A percentile compares a stretch with the other conserved stretches of the same genome.
Conservation (phyloP, 495 filamentous ascomycete genomes). For the Penicillium lagena region DNA sequence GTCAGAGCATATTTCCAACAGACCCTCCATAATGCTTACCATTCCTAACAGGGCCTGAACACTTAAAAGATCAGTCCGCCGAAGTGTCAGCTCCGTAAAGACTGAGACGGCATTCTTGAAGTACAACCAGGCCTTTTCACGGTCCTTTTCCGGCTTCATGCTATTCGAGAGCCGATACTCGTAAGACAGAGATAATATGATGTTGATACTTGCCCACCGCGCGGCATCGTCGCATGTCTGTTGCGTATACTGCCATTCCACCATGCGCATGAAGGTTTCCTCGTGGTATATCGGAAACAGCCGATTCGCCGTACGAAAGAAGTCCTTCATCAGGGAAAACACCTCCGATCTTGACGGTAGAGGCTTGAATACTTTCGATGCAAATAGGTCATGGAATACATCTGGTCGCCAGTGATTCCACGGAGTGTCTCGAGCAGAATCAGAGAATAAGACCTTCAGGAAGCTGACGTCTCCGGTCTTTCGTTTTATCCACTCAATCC, state of each 20-base stretch:
- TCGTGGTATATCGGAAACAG: constrained; percentile 96
- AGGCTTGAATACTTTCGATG: constrained; percentile 67
- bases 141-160: constrained; percentile 76
- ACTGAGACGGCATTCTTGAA: constrained; percentile 94
- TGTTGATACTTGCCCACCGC: constrained; percentile 95
- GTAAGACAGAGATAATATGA: constrained; percentile 83
- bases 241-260: constrained; percentile 86
- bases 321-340: constrained; percentile 76
- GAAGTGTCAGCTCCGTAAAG: constrained; percentile 81
- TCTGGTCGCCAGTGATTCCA: constrained; percentile 91
- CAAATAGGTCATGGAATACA: constrained; percentile 85
- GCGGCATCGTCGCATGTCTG: constrained; percentile 90
- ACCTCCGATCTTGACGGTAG: constrained; percentile 76
- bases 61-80: constrained; percentile 88
- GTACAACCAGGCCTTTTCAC: constrained; percentile 84
- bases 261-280: constrained; percentile 88
- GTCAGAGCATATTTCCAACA: background rate
- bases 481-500: constrained; percentile 94
- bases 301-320: constrained; percentile 93
- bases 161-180: constrained; percentile 86
- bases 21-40: constrained; percentile 32
- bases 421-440: constrained; percentile 68
- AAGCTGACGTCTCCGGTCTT: constrained; percentile 89
- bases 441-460: constrained; percentile 71
- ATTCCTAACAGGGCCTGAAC: constrained; percentile 92